These are phyloP conservation scores for Silene uniflora DNA, from an alignment of 148 eudicot species.

Conservation along the genomic window DNA sequence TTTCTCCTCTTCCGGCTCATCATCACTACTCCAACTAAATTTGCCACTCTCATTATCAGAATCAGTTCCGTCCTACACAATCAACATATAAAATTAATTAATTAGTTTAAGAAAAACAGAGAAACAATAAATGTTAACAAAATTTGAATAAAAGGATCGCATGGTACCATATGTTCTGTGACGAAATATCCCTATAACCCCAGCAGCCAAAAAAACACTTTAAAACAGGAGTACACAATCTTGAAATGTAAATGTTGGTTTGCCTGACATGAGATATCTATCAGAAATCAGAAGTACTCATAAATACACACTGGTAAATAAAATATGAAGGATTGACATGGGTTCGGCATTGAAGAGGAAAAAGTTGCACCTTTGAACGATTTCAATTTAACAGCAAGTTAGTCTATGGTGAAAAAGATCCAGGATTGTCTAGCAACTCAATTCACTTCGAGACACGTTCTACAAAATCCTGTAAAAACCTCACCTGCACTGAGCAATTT, in stretches of 20 bases:
- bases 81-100: too few relatives aligned
- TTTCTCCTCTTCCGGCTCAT: constrained; percentile 52
- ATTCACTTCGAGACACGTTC: not conserved
- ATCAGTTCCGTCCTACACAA: too few relatives aligned
- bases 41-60: constrained; percentile 42
- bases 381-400: not conserved
- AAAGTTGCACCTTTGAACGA: not conserved
- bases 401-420: not conserved
- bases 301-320: not conserved
- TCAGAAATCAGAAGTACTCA: not conserved
- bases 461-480: not conserved
- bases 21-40: constrained; percentile 71
- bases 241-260: not conserved
- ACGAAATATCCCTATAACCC: not conserved
- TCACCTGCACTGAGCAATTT: not conserved
- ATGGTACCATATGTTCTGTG: constrained; percentile 2
- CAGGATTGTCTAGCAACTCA: not conserved
- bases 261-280: not conserved
- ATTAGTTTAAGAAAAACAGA: not conserved
- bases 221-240: not conserved
- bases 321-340: not conserved
- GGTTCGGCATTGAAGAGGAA: not conserved
- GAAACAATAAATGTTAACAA: not conserved
- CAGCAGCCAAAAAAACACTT: not conserved
- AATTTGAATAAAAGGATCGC: not conserved